Evolutionary conservation across 1,139 yeast species (phyloP), one percentile per base, ranked within the genome.

Genomic region (Williopsis jadinii): DNA sequence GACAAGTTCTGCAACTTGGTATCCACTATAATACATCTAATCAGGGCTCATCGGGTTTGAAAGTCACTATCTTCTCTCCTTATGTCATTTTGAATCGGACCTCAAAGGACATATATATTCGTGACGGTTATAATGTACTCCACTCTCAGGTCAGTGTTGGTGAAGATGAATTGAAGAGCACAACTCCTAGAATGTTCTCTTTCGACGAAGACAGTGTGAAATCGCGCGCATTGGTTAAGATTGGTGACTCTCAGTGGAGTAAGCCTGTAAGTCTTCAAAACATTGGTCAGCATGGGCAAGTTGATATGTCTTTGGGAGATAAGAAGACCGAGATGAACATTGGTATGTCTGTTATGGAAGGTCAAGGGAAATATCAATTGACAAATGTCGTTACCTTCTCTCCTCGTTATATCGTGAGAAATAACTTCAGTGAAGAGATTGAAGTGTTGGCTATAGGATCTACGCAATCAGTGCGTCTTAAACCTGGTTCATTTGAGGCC

Each of bases 221-320:
- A 36, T 83, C 83, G 52, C 70, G 95, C 45, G 95, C 94, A 0
- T 60, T 73, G n/a, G 54, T 90, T 11, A 73, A 74, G 46, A 68
- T 86, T 29, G 85, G 75, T 3, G 86, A 84, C 42, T 83, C 95
- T 0, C 68, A 69, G n/a, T 76, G 86, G 79, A 84, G 96, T 45
- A 61, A 68, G 0, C 86, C 88, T 1, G 67, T 87, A 36, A 83
- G 95, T 60, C 80, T 92, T 55, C 97, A 90, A 58, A 95, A 95
- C 2, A 74, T 92, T 45, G 98, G 98, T 0, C 94, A 87, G 51
- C 69, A 80, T 1, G 72, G 75, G 36, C 95, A 87, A 41, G 73
- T 83, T 2, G 68, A 69, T 9, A 73, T 87, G 35, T 79, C 77
- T 36, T 55, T 82, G 1, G 68, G 70, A 34, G 77, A 77, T 12